phyloP scores from a whole-genome alignment of 371 early-diverging fungal genomes.

The Mucor velutinosus region DNA sequence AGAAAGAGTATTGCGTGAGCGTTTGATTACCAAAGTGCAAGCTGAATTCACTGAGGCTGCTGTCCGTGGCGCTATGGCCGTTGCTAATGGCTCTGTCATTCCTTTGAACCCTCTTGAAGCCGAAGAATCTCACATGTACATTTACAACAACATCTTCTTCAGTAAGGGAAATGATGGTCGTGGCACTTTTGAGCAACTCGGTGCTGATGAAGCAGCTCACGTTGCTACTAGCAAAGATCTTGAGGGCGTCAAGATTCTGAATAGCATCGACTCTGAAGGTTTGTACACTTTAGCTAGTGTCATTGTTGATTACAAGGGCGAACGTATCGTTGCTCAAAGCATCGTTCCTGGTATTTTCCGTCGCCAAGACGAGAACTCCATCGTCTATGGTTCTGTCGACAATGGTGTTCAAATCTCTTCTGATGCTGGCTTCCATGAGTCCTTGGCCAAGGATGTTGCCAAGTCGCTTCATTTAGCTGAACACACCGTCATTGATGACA shows the following conservation, averaged over 20 bases:
- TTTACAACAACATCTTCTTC: slow-evolving; percentile 95
- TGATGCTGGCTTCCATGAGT: slow-evolving; percentile 77
- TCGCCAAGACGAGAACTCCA: slow-evolving; percentile 78
- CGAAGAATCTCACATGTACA: slow-evolving; percentile 82
- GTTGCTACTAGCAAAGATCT: slow-evolving; percentile 94
- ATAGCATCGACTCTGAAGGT: slow-evolving; percentile 75
- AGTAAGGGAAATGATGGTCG: slow-evolving; percentile 90
- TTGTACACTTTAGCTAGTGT: slow-evolving; percentile 87
- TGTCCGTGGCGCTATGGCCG: slow-evolving; percentile 80
- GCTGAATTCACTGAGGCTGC: slow-evolving; percentile 94
- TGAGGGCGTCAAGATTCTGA: slow-evolving; percentile 82
- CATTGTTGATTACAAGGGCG: slow-evolving; percentile 91
- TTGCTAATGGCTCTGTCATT: slow-evolving; percentile 78
- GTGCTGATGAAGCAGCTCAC: slow-evolving; percentile 92
- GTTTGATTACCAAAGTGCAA: slow-evolving; percentile 79
- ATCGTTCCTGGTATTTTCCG: slow-evolving; percentile 89
- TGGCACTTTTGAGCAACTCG: slow-evolving; percentile 79
- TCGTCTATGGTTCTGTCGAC: slow-evolving; percentile 91
- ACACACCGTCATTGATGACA: slow-evolving; percentile 74
- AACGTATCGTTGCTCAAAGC: slow-evolving; percentile 89
- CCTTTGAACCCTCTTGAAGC: slow-evolving; percentile 84
- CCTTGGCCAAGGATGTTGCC: slow-evolving; percentile 67
- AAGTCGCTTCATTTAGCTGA: slow-evolving; percentile 81
- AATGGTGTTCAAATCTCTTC: slow-evolving; percentile 71
- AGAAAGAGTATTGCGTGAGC: slow-evolving; percentile 88